phyloP scores from a whole-genome alignment of 345 rosid species.

The Crucihimalaya himalaica region DNA sequence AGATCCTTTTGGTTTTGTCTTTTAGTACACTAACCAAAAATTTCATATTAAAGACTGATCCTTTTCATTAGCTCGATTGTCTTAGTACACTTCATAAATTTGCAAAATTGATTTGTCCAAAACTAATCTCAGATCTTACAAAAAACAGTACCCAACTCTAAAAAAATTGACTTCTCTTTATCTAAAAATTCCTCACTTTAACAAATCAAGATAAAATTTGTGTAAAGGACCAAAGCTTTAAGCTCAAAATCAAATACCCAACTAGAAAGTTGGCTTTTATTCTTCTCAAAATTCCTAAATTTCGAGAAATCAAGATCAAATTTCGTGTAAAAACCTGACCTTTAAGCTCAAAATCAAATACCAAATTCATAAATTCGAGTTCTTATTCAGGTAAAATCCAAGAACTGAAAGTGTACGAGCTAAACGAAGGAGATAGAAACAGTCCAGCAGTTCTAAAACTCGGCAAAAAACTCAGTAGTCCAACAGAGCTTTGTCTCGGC shows the following conservation, averaged over 20 bases:
- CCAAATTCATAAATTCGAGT: not conserved
- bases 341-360: not conserved
- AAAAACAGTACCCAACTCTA: not conserved
- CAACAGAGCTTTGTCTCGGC: conserved; percentile 70
- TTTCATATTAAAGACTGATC: not conserved
- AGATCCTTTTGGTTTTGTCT: conserved; percentile 2
- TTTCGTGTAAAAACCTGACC: not conserved
- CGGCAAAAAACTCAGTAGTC: conserved; percentile 81
- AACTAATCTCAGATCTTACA: not conserved
- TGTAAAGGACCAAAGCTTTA: too few species aligned
- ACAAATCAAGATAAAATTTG: not conserved
- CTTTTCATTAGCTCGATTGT: not conserved
- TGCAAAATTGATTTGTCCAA: too few species aligned
- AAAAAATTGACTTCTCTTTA: not conserved
- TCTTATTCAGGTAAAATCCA: conserved; percentile 55
- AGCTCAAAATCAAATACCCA: too few species aligned
- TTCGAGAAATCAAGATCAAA: not conserved
- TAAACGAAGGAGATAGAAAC: conserved; percentile 85
- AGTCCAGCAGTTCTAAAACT: conserved; percentile 79
- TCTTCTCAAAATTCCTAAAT: not conserved
- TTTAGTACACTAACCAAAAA: not conserved
- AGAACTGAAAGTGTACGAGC: conserved; percentile 70
- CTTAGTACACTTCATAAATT: too few species aligned
- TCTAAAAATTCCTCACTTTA: not conserved
- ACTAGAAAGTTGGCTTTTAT: not conserved